A percentile compares a stretch with the other conserved stretches of the same genome.
Evolutionary conservation across 2,329 filamentous ascomycete species (phyloP).

Genomic region (Grosmannia huntii): DNA sequence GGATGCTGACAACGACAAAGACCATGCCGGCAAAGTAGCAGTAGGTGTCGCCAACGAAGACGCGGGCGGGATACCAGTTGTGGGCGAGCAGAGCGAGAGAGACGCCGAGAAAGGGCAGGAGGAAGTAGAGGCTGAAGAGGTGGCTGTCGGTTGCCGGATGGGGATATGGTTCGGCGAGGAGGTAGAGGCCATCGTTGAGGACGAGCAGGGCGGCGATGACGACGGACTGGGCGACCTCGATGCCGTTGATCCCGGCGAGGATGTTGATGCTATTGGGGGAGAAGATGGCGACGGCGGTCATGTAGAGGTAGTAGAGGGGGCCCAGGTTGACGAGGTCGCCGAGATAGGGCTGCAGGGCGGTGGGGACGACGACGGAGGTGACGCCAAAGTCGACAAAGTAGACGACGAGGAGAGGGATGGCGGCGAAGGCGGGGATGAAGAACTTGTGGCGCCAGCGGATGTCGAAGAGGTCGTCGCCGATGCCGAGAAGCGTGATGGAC

Average conservation of each 20-base stretch:
- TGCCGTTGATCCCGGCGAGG: constrained; percentile 96
- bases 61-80: constrained; percentile 91
- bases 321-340: constrained; percentile 74
- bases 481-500: constrained; percentile 77
- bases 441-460: constrained; percentile 99
- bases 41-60: constrained; percentile 97
- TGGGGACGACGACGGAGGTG: constrained; percentile 84
- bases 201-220: constrained; percentile 76
- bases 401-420: constrained; percentile 85
- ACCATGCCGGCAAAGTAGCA: constrained; percentile 99
- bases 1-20: constrained; percentile 90
- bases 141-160: constrained; percentile 94
- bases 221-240: constrained; percentile 89
- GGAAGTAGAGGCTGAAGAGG: constrained; percentile 87
- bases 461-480: constrained; percentile 94
- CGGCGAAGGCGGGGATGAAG: constrained; percentile 88
- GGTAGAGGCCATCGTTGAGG: constrained; percentile 79
- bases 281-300: constrained; percentile 94
- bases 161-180: constrained; percentile 51
- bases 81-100: constrained; percentile 75
- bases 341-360: constrained; percentile 71
- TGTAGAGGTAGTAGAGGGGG: constrained; percentile 84
- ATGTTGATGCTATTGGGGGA: constrained; percentile 99
- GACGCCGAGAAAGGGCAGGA: constrained; percentile 88
- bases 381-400: constrained; percentile 98